Evolutionary conservation across 768 basidiomycete species (phyloP).

Genomic region (Mycena galericulata): DNA sequence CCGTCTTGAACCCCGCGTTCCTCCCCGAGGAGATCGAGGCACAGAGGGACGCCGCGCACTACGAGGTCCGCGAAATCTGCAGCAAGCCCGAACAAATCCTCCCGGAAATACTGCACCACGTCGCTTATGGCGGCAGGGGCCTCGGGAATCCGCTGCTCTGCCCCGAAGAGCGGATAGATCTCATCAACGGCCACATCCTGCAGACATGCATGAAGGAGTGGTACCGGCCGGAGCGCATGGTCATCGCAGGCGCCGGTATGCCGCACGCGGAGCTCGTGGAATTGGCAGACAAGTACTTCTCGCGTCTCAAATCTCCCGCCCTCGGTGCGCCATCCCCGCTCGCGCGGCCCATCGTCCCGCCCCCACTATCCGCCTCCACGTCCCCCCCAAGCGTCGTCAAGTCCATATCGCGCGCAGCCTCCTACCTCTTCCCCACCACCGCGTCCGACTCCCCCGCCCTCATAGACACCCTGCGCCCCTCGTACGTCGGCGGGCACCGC

Average conservation of each 20-base stretch:
- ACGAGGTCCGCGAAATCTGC: slow-evolving; percentile 90
- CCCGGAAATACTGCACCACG: slow-evolving; percentile 88
- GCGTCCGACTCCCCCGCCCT: slow-evolving; percentile 32
- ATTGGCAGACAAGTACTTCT: slow-evolving; percentile 86
- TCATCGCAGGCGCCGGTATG: slow-evolving; percentile 95
- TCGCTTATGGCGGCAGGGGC: slow-evolving; percentile 82
- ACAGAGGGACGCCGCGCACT: slow-evolving; percentile 88
- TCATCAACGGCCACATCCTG: slow-evolving; percentile 72
- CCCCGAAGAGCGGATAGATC: slow-evolving; percentile 82
- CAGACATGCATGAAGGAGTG: slow-evolving; percentile 77
- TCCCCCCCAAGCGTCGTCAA: slow-evolving; percentile 68
- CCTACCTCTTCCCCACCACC: slow-evolving; percentile 71
- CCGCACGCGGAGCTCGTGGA: slow-evolving; percentile 90
- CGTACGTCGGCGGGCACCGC: slow-evolving; percentile 88
- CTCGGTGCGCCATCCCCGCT: slow-evolving; percentile 41
- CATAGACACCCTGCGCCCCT: slow-evolving; percentile 54
- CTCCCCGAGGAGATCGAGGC: slow-evolving; percentile 81
- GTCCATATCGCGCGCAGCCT: slow-evolving; percentile 81
- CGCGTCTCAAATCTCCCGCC: slow-evolving; percentile 63
- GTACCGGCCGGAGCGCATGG: slow-evolving; percentile 96
- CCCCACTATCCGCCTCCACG: slow-evolving; percentile 67
- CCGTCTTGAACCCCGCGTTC: slow-evolving; percentile 84
- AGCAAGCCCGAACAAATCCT: slow-evolving; percentile 94
- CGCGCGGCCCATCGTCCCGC: slow-evolving; percentile 59
- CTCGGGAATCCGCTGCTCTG: slow-evolving; percentile 94